Percentiles rank a stretch among this genome's conserved stretches.
These are phyloP conservation scores for Apiotrichum siamense DNA, from an alignment of 1,284 basidiomycete genomes.

Conservation along the genomic window DNA sequence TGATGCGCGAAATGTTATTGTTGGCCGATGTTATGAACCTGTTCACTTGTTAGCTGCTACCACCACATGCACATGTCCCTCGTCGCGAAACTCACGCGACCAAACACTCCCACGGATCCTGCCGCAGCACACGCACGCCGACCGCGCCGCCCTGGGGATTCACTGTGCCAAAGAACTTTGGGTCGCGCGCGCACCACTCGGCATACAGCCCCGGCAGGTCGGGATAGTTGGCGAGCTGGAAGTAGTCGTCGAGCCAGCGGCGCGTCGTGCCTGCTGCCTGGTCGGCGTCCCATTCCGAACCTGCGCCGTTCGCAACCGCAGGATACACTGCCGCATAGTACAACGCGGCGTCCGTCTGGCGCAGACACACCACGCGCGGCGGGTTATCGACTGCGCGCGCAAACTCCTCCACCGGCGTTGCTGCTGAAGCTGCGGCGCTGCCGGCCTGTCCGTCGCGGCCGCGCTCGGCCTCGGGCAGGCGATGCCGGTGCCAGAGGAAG, in stretches of 20 bases:
- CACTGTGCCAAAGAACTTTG: slow-evolving; percentile 61
- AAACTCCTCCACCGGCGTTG: slow-evolving; percentile 30
- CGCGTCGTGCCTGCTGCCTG: slow-evolving; percentile 60
- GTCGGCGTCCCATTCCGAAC: slow-evolving; percentile 24
- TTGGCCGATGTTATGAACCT: slow-evolving; percentile 99
- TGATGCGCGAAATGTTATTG: slow-evolving; percentile 90
- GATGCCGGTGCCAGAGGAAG: slow-evolving; percentile 43
- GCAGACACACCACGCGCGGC: slow-evolving; percentile 68
- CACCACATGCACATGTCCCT: background rate
- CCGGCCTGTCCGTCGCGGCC: no score
- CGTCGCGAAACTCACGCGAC: slow-evolving; percentile 75
- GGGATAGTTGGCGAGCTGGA: slow-evolving; percentile 58
- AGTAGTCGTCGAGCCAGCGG: slow-evolving; percentile 77
- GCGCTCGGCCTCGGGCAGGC: background rate
- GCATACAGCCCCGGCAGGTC: slow-evolving; percentile 58
- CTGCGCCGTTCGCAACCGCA: slow-evolving; percentile 34
- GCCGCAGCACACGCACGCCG: slow-evolving; percentile 66
- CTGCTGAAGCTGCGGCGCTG: slow-evolving; percentile 2
- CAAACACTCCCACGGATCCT: slow-evolving; percentile 94
- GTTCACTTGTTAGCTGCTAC: background rate
- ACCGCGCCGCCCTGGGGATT: slow-evolving; percentile 53
- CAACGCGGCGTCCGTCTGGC: slow-evolving; percentile 62
- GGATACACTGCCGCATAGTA: slow-evolving; percentile 66
- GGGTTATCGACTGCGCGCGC: slow-evolving; percentile 40
- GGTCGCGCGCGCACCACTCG: slow-evolving; percentile 68